Conservation (phyloP, 805 yeast genomes). For the Maudiozyma bulderi region DNA sequence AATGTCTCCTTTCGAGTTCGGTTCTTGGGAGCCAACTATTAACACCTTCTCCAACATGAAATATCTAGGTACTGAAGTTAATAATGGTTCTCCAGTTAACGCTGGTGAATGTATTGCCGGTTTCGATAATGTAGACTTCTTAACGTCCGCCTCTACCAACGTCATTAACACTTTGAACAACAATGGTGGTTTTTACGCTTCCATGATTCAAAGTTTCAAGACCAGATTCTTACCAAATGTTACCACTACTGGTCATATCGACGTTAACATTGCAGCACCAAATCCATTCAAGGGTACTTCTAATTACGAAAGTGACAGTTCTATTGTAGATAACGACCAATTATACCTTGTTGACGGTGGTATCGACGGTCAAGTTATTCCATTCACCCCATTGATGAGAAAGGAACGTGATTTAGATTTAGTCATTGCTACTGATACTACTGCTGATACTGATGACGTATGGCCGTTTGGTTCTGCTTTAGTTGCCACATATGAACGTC, state of each 20-base stretch:
- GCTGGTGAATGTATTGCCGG: conserved; percentile 49
- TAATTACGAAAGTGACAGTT: conserved; percentile 23
- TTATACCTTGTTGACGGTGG: conserved; percentile 63
- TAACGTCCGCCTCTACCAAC: conserved; percentile 75
- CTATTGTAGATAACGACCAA: conserved; percentile 32
- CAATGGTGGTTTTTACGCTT: conserved; percentile 40
- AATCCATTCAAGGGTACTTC: conserved; percentile 54
- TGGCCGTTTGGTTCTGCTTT: conserved; percentile 68
- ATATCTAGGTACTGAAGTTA: conserved; percentile 59
- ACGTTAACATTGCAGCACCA: conserved; percentile 63
- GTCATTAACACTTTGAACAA: conserved; percentile 61
- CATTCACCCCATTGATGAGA: conserved; percentile 51
- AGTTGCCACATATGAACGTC: conserved; percentile 46
- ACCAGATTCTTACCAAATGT: conserved; percentile 37
- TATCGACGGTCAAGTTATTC: conserved; percentile 54
- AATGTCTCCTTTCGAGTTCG: conserved; percentile 59
- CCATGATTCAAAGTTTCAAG: conserved; percentile 30
- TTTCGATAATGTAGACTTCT: conserved; percentile 71
- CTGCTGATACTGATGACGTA: conserved; percentile 46
- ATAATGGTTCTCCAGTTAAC: conserved; percentile 46
- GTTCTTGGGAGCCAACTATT: conserved; percentile 79
- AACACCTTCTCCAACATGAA: conserved; percentile 53
- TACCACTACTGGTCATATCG: conserved; percentile 40
- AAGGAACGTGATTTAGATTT: conserved; percentile 50
- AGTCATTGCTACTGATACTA: conserved; percentile 56